Evolutionary conservation across 2,329 filamentous ascomycete species (phyloP).

Genomic region (Triangularia setosa): DNA sequence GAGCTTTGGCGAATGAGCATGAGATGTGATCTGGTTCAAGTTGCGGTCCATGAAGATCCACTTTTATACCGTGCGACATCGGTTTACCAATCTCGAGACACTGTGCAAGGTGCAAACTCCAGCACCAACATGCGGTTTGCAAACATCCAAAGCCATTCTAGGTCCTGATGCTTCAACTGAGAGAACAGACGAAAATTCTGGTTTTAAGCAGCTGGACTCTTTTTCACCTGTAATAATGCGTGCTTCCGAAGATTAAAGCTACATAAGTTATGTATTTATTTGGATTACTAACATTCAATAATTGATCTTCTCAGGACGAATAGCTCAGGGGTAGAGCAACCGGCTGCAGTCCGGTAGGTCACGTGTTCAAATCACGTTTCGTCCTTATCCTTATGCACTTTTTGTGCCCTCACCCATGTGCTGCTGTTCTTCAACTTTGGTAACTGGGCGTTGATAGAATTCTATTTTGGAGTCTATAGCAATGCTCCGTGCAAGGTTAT

Average conservation of each 20-base stretch:
- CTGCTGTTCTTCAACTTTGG: not conserved
- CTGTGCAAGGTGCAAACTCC: not conserved
- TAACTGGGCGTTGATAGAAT: no score
- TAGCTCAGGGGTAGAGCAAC: conserved; percentile 12
- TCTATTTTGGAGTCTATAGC: no score
- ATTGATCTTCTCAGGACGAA: not conserved
- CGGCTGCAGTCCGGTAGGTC: conserved; percentile 11
- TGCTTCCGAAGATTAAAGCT: not conserved
- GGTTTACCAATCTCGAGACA: not conserved
- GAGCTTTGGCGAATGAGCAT: not conserved
- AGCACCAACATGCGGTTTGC: no score
- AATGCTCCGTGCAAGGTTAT: no score
- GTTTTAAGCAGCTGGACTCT: no score
- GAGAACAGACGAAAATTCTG: no score
- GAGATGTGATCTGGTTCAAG: not conserved
- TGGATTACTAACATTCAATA: no score
- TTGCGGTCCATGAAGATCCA: not conserved
- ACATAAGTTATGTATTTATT: not conserved
- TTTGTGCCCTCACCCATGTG: not conserved
- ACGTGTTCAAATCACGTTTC: conserved; percentile 12
- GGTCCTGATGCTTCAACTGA: no score
- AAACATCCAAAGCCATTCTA: no score
- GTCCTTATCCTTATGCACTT: not conserved
- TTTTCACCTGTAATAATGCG: not conserved
- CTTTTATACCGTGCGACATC: not conserved